Evolutionary conservation across 2,329 filamentous ascomycete genomes (phyloP), one percentile per base, ranked within the genome.

Genomic region (Phaeosphaeria sp.): DNA sequence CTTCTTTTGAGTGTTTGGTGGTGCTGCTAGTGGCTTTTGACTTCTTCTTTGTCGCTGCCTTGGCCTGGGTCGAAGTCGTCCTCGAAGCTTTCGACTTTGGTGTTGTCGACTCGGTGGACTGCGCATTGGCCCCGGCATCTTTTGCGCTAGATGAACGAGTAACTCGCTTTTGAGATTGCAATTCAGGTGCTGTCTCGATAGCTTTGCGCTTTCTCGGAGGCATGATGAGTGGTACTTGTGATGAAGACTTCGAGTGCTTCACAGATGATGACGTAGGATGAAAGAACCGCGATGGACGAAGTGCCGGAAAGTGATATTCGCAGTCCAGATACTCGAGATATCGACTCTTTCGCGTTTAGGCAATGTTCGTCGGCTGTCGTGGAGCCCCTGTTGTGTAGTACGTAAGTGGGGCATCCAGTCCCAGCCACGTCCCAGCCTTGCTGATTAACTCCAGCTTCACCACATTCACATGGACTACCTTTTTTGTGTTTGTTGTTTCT

Each of bases 71-170:
- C 9, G n/a, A 17, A 6, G 44, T 53, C 1, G 13, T 11, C 15
- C 51, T 53, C 17, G 33, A 27, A 33, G 17, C 25, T 40, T 48
- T 44, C 2, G 47, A 27, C 11, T 39, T 49, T n/a, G 18, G 6
- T 47, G 15, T n/a, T 33, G 43, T 6, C 2, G 33, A 25, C 3
- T 7, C n/a, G 2, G 5, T 24, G 0, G 42, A 17, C 1, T 55
- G 25, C 3, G 33, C 27, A 24, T 36, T 13, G 11, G 21, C 46
- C 18, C 30, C 6, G 0, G 25, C 30, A 20, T 54, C 51, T 2
- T 22, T 1, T 24, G 30, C 56, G 17, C 56, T 55, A 18, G 59
- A 63, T n/a, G 61, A 59, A 1, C 65, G 59, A 5, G 65, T 67
- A 8, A 55, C 44, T 3, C 65, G 65, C 43, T 48, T 55, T 5